Base-by-base conservation (phyloP, 257 asterid genomes). In the Capsicum baccatum region DNA sequence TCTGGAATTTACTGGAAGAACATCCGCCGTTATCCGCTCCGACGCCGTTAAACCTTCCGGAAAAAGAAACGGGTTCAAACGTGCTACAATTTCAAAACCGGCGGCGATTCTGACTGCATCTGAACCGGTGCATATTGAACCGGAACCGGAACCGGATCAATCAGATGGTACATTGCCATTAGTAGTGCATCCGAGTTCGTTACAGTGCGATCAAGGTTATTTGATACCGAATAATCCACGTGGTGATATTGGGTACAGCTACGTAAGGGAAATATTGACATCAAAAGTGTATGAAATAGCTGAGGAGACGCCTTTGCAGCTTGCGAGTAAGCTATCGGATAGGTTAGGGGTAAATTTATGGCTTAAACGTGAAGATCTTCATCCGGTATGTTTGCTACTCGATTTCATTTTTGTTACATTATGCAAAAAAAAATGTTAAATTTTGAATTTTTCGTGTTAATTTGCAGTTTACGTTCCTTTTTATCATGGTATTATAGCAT, bases 261-360 rank as follows among this genome's bases (percentile, higher is more conserved):
- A 96, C 85, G 89, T 96, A 86, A 93, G 91, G 21, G 92, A 91
- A 84, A 96, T 96, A 60, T 88, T 96, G 90, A 81, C 92, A 59
- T 90, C 98, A 8, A 93, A 91, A 91, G 99, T 96, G 85, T 96
- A 96, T 81, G 99, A 96, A 78, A 94, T 94, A 90, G 98, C 98
- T 62, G 56, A 86, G 13, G 98, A 94, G 84, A 87, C 99, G 59
- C 97, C 98, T 6, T 87, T 96, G 90, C 94, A 93, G 92, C 89
- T 88, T 13, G 99, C 99, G 1, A 48, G 92, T 57, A 96, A 92
- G 92, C 89, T 96, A 6, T 91, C 98, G 4, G 88, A 82, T 83
- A 88, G 94, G 87, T 87, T 86, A 91, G 99, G 95, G 37, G 90
- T 87, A 81, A 92, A 92, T 78, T 83, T 94, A 37, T 96, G 98